Evolutionary conservation across 2,329 filamentous ascomycete species (phyloP).

Genomic region (Hypoxylon sp.): DNA sequence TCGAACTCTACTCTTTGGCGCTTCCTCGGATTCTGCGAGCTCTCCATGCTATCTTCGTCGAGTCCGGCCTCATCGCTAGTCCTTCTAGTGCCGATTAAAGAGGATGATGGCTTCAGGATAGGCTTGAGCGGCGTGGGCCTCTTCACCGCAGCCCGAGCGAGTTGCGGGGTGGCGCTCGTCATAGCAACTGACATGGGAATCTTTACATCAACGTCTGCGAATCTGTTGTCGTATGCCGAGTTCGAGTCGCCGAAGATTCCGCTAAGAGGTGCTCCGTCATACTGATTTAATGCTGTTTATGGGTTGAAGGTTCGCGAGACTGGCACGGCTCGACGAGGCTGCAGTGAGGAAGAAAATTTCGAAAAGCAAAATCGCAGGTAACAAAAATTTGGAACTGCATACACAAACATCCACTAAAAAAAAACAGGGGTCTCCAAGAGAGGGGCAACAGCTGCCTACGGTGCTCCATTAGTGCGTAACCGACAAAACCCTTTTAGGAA

Average conservation of each 20-base stretch:
- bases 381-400: constrained; percentile 29
- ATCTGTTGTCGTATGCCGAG: constrained; percentile 14
- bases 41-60: constrained; percentile 53
- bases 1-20: constrained; percentile 70
- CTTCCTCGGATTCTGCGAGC: constrained; percentile 62
- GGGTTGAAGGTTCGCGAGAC: constrained; percentile 12
- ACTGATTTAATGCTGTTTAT: constrained; percentile 25
- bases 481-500: too few species aligned
- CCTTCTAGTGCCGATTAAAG: constrained; percentile 60
- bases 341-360: constrained; percentile 14
- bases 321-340: constrained; percentile 15
- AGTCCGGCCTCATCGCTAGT: constrained; percentile 58
- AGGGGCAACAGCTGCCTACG: too few species aligned
- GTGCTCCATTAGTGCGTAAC: too few species aligned
- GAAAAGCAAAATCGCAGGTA: constrained; percentile 16
- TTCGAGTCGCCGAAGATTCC: constrained; percentile 30
- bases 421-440: constrained; percentile 32
- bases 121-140: constrained; percentile 62
- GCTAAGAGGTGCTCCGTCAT: constrained; percentile 41
- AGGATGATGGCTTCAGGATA: constrained; percentile 63
- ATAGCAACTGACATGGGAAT: constrained; percentile 43
- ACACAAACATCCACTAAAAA: constrained; percentile 14
- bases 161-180: constrained; percentile 44
- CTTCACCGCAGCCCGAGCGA: constrained; percentile 48
- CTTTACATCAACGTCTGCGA: constrained; percentile 10